These are phyloP conservation scores for Poa annua DNA, from an alignment of 176 grass and related monocot species.

Conservation along the genomic window DNA sequence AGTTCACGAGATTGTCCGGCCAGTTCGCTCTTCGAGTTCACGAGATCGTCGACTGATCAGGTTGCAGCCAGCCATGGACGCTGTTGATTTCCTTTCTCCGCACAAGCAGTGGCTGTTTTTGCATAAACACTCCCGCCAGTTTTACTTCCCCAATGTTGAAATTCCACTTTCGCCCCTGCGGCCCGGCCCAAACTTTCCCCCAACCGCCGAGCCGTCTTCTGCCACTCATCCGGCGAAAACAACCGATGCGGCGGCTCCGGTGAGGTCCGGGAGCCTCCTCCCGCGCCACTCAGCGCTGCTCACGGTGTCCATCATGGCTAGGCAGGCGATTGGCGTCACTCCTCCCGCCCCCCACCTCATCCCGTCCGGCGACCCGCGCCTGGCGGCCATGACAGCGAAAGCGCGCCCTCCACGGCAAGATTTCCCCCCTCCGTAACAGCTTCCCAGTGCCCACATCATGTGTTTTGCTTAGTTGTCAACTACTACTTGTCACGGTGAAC, in stretches of 20 bases:
- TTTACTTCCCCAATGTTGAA: background rate
- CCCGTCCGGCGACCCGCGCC: background rate
- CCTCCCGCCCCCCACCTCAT: background rate
- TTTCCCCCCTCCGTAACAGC: background rate
- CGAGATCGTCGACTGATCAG: background rate
- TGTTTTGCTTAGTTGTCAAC: background rate
- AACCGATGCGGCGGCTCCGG: background rate
- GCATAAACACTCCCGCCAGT: background rate
- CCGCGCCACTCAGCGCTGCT: background rate
- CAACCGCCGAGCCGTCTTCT: background rate
- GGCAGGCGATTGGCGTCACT: background rate
- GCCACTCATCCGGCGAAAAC: background rate
- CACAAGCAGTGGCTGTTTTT: background rate
- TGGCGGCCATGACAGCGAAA: slow-evolving; percentile 1
- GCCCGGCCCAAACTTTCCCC: background rate
- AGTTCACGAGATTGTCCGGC: background rate
- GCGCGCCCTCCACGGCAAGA: background rate
- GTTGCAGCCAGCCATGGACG: background rate
- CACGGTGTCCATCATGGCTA: background rate
- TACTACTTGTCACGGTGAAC: background rate
- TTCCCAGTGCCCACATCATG: background rate
- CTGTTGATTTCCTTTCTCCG: background rate
- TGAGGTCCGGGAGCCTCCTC: background rate
- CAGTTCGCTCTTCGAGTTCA: background rate
- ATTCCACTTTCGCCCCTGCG: background rate